phyloP scores from a whole-genome alignment of 345 rosid genomes.

The Toxicodendron radicans region DNA sequence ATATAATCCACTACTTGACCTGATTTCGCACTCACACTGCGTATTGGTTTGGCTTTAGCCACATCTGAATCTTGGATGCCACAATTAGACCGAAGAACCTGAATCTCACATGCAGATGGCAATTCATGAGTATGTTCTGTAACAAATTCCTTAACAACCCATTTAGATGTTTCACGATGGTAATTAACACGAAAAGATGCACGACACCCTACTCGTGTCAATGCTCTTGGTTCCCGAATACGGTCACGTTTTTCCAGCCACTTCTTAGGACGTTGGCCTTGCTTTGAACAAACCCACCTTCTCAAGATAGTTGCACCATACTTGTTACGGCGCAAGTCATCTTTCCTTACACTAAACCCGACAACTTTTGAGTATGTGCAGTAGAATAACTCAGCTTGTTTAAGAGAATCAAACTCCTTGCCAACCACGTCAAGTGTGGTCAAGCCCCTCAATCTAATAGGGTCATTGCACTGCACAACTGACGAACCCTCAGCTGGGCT shows the following conservation, averaged over 20 bases:
- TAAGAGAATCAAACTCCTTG: neutral
- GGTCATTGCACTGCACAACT: neutral
- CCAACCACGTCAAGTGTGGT: neutral
- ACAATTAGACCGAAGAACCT: neutral
- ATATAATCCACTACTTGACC: neutral
- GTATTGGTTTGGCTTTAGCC: neutral
- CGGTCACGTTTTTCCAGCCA: neutral
- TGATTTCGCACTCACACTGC: neutral
- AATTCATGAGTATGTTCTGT: neutral
- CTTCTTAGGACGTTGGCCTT: neutral
- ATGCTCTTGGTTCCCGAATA: neutral
- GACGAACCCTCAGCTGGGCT: neutral
- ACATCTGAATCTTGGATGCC: neutral
- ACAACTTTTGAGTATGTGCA: neutral
- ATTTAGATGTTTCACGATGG: neutral
- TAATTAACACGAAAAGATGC: neutral
- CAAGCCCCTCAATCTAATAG: neutral
- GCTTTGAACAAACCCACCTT: constrained; percentile 1
- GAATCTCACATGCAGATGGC: neutral
- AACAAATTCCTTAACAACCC: neutral
- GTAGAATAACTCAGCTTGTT: neutral
- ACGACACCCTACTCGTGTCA: neutral
- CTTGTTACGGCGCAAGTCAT: neutral
- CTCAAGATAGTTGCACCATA: neutral
- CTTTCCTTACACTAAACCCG: neutral